Base-by-base conservation (phyloP, 345 rosid species). In the Dipteronia dyeriana region DNA sequence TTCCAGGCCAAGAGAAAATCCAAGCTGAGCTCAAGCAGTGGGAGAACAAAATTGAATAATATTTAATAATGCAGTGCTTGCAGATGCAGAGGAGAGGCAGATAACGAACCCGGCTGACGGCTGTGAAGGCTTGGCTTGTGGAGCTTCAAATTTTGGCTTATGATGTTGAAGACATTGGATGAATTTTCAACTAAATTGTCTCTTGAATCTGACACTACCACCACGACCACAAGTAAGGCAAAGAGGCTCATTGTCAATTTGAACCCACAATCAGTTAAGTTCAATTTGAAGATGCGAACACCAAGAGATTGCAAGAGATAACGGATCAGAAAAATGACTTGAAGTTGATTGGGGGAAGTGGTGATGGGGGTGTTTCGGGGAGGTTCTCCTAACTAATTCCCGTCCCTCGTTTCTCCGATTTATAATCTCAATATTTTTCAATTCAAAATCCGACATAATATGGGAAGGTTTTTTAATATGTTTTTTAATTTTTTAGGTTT, bases 141-240 rank as follows among this genome's bases (percentile, higher is more conserved):
- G 75, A 81, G 9, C 75, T 77, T 51, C 68, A 38, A 38, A 72
- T 68, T 43, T 31, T 74, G 14, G 29, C 68, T 25, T 77, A 67
- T 39, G 78, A 81, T 1, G 75, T 56, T 3, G 78, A 81, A 25
- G 83, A 81, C 68, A 14, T 23, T 81, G 22, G 78, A 81, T 43
- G 78, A 81, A 65, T 76, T 77, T 34, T 67, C 78, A 7, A 51
- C 43, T 7, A 66, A 34, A 13, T 38, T 66, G 69, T 34, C 39
- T 8, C 47, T 20, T 49, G 17, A 69, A 70, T 5, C 45, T 31
- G 63, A 70, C 29, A 26, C 29, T 0, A 31, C 34, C 34, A 31
- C 34, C 34, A 31, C 62, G 17, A 70, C 31, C 43, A 45, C 54
- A 31, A 70, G 19, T 8, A 34, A 19, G 74, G 43, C 22, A 66